These are phyloP conservation scores for Sugiyamaella japonica DNA, from an alignment of 1,139 yeast genomes.

Conservation along the genomic window DNA sequence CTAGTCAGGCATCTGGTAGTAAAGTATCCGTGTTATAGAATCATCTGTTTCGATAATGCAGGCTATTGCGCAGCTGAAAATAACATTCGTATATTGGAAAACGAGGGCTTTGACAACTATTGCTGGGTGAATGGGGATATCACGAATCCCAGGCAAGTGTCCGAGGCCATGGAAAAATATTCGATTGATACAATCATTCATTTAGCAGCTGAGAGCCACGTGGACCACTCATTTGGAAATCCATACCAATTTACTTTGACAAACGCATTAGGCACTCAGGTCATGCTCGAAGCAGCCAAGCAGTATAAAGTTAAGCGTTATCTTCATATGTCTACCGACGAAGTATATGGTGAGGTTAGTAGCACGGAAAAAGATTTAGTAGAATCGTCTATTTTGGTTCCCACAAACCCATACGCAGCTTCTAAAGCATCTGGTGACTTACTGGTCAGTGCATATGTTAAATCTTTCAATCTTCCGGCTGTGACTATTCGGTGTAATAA, in stretches of 20 bases:
- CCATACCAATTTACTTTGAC: slow-evolving; percentile 52
- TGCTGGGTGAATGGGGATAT: slow-evolving; percentile 46
- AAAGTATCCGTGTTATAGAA: slow-evolving; percentile 44
- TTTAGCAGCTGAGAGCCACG: slow-evolving; percentile 62
- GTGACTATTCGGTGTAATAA: slow-evolving; percentile 54
- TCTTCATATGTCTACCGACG: slow-evolving; percentile 61
- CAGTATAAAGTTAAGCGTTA: slow-evolving; percentile 36
- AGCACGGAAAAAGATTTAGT: slow-evolving; percentile 37
- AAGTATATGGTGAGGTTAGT: slow-evolving; percentile 53
- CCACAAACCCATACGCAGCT: slow-evolving; percentile 63
- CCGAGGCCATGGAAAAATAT: slow-evolving; percentile 31
- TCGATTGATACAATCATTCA: slow-evolving; percentile 47
- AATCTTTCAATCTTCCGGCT: slow-evolving; percentile 49
- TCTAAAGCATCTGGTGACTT: slow-evolving; percentile 59
- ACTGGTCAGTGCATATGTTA: slow-evolving; percentile 50
- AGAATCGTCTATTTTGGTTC: slow-evolving; percentile 47
- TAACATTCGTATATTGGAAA: slow-evolving; percentile 30
- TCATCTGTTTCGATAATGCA: slow-evolving; percentile 53
- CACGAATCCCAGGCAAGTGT: slow-evolving; percentile 35
- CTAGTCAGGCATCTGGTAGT: slow-evolving; percentile 46
- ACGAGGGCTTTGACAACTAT: slow-evolving; percentile 35
- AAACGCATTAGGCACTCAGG: slow-evolving; percentile 54
- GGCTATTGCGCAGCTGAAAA: slow-evolving; percentile 40
- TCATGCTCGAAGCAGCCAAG: slow-evolving; percentile 49
- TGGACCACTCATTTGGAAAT: slow-evolving; percentile 52